Base-by-base conservation (phyloP, 75 land plant genomes). In the Selaginella moellendorffii region DNA sequence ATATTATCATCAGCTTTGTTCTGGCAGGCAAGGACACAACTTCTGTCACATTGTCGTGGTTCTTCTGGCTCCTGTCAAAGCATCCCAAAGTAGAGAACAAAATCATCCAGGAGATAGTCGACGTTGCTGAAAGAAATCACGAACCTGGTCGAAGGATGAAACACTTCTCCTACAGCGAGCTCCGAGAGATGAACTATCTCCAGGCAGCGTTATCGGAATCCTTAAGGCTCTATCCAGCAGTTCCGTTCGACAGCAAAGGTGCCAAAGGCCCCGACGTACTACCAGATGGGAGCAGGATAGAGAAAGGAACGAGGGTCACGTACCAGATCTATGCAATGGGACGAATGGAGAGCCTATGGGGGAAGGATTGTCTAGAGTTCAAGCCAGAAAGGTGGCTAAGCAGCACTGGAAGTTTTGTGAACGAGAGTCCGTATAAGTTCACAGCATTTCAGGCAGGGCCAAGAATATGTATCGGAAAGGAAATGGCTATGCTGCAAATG, bases 311-410 rank as follows among this genome's bases (percentile, higher is more conserved):
- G 28, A 58, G 76, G 28, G 78, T 86, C 64, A 75, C 80, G 17
- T 86, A 80, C 60, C 79, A 78, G 52, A 79, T 81, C 0, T 83
- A 81, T 54, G 81, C 83, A 1, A 76, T 83, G 83, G 83, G 83
- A 25, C 65, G 90, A 53, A 78, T 82, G 90, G 76, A 75, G 76
- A 63, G 27, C 29, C 20, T 82, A 2, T 86, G 90, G 85, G 90
- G 82, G 5, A 24, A 63, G 8, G 84, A 80, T 56, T 74, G 73
- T 28, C 17, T 58, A 28, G 83, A 79, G 67, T 82, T 83, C 52
- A 70, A 62, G 58, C 85, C 82, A 29, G 78, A 74, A 30, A 56
- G 90, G 36, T 86, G 90, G 90, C 29, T 83, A 23, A 54, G 54
- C 53, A 23, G 26, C 23, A 29, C 31, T 5, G 22, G 22, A 22